Percentiles rank a stretch among this genome's conserved stretches.
phyloP scores from a whole-genome alignment of 2,329 filamentous ascomycete genomes.

The Cordyceps tenuipes region DNA sequence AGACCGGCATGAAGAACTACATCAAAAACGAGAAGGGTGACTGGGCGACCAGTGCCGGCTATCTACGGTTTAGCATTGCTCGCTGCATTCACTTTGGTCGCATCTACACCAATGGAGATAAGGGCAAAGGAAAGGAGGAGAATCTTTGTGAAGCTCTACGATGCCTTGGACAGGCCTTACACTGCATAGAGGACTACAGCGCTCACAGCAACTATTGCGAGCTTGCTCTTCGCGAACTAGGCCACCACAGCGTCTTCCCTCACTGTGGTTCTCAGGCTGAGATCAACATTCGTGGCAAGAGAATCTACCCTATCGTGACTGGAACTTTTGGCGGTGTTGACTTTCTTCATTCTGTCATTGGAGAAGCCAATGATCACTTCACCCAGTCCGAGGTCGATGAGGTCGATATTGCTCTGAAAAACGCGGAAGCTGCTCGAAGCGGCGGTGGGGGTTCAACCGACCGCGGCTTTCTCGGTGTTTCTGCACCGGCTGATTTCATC shows the following conservation, averaged over 20 bases:
- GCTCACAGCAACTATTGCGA: conserved; percentile 77
- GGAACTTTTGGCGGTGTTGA: conserved; percentile 71
- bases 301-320: conserved; percentile 67
- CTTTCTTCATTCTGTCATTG: conserved; percentile 70
- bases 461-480: conserved; percentile 35
- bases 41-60: conserved; percentile 86
- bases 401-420: conserved; percentile 65
- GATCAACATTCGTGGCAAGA: conserved; percentile 54
- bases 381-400: conserved; percentile 79
- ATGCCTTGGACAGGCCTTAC: conserved; percentile 66
- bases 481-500: conserved; percentile 51
- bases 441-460: conserved; percentile 26
- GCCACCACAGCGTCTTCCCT: conserved; percentile 59
- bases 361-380: conserved; percentile 76
- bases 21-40: conserved; percentile 82
- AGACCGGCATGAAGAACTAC: conserved; percentile 98
- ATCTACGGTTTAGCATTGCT: conserved; percentile 66
- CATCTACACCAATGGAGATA: conserved; percentile 59
- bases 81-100: conserved; percentile 72
- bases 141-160: conserved; percentile 75
- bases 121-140: conserved; percentile 55
- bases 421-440: conserved; percentile 45
- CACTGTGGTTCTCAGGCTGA: conserved; percentile 62
- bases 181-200: conserved; percentile 71
- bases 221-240: conserved; percentile 60